Base-by-base conservation (phyloP, 2,329 filamentous ascomycete genomes). In the Monosporascus sp. region DNA sequence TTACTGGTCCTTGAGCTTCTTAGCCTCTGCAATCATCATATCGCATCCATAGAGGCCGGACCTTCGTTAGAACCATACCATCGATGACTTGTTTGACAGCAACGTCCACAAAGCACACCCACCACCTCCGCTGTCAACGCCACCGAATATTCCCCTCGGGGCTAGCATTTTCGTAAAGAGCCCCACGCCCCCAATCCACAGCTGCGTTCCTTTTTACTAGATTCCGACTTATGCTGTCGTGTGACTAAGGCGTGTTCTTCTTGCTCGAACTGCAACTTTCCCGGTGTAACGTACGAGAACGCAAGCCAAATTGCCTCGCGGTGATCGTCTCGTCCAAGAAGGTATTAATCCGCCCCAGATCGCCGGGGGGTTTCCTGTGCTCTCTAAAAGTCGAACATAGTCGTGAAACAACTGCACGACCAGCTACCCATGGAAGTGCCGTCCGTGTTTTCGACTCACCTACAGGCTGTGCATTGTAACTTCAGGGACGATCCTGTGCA, bases 191-290 rank as follows among this genome's bases (percentile, higher is more conserved):
- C 79, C 48, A 83, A 90, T 76, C 95, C 84, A 70, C 81, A 82
- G 68, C 74, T 82, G 64, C 90, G 90, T 68, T 94, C 88, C 72
- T 85, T 84, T 84, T 74, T 88, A 78, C 78, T 94, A 88, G 62
- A 95, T 90, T 85, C 85, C 70, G 96, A 95, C 75, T 84, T 86
- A 77, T 90, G 87, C 75, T 90, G 88, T 34, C 90, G 80, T 74
- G 88, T 83, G 59, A 94, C 88, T 60, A 95, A 77, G 71, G 96
- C 91, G 54, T 91, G 86, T 82, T 96, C 90, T 56, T 81, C 86
- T 63, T 86, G 77, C 66, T 82, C 87, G 71, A 86, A 96, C 72
- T 89, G 82, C 89, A 96, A 95, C 84, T 95, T 96, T 78, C 95
- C 90, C 31, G 96, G 82, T 3, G 84, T 88, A 34, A 89, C 90